Evolutionary conservation across 768 basidiomycete species (phyloP).

Genomic region (Baorangia bicolor): DNA sequence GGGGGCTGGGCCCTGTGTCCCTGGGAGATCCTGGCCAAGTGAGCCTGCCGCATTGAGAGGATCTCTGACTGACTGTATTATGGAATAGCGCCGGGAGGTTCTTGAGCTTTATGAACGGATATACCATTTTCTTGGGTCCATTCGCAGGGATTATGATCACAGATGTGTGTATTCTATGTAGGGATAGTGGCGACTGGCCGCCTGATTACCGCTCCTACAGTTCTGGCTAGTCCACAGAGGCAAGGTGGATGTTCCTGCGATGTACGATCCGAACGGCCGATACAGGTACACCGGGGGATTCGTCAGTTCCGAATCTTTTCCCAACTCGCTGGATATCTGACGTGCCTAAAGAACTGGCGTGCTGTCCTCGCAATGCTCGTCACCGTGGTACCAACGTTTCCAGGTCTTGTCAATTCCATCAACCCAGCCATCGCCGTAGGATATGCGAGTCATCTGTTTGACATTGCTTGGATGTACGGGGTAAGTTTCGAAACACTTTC

Average conservation of each 20-base stretch:
- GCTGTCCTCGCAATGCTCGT: constrained; percentile 67
- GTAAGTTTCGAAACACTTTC: constrained; percentile 40
- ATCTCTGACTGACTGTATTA: background rate
- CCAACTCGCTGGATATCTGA: background rate
- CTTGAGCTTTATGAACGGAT: constrained; percentile 77
- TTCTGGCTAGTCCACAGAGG: constrained; percentile 77
- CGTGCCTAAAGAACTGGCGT: constrained; percentile 67
- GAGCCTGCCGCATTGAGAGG: background rate
- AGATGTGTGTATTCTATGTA: constrained; percentile 41
- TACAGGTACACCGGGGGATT: constrained; percentile 78
- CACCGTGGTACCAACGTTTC: constrained; percentile 67
- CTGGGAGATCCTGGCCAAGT: constrained; percentile 75
- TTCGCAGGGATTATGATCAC: constrained; percentile 74
- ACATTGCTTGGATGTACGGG: constrained; percentile 77
- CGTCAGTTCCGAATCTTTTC: constrained; percentile 36
- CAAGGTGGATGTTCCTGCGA: constrained; percentile 76
- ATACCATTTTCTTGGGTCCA: constrained; percentile 84
- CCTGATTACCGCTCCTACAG: constrained; percentile 32
- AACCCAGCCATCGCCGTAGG: constrained; percentile 64
- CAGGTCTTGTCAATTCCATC: constrained; percentile 77
- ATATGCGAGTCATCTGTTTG: constrained; percentile 55
- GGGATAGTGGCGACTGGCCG: background rate
- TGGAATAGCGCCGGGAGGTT: constrained; percentile 54
- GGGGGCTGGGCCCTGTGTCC: constrained; percentile 86
- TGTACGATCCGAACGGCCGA: constrained; percentile 78